Evolutionary conservation across 768 basidiomycete genomes (phyloP), one percentile per base, ranked within the genome.

Genomic region (Hemileccinum impolitum): DNA sequence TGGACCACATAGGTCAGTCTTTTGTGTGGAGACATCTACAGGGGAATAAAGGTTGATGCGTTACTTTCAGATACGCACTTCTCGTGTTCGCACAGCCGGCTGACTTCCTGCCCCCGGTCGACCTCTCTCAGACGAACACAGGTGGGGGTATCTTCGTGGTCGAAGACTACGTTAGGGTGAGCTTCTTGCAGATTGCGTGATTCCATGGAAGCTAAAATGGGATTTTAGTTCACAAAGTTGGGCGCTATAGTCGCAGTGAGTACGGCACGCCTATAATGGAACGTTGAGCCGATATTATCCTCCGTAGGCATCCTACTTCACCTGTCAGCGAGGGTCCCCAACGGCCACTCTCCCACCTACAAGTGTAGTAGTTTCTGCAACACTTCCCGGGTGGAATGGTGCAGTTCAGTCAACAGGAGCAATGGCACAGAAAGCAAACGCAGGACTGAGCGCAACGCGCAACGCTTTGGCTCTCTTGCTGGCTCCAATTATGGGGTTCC

Each of bases 1-100:
- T 50, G 88, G 90, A 36, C 74, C 87, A 45, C 90, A 91, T 66
- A 79, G 88, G 85, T 84, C 48, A 65, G 49, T 55, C n/a, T n/a
- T 25, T 39, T 13, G 10, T 32, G 39, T n/a, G 28, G 12, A 10
- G 15, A 7, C 23, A 43, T 18, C 5, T 23, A 25, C 15, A 10
- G 17, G 13, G 3, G 2, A 10, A 13, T 7, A 28, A 23, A 18
- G 34, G 15, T 37, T 42, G 37, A 50, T 39, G 23, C 45, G 18
- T 43, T 15, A 23, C 26, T 45, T 35, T 19, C 55, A 87, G 88
- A 64, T 91, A 90, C 64, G 81, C 79, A 15, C 62, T 91, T 54
- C 66, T 84, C 49, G 66, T 90, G 35, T 84, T 82, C 65, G 61
- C 69, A 9, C 90, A 91, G 62, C 82, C 85, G 9, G 65, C 73